phyloP scores from a whole-genome alignment of 2,329 filamentous ascomycete genomes.

The Claviceps sp. region DNA sequence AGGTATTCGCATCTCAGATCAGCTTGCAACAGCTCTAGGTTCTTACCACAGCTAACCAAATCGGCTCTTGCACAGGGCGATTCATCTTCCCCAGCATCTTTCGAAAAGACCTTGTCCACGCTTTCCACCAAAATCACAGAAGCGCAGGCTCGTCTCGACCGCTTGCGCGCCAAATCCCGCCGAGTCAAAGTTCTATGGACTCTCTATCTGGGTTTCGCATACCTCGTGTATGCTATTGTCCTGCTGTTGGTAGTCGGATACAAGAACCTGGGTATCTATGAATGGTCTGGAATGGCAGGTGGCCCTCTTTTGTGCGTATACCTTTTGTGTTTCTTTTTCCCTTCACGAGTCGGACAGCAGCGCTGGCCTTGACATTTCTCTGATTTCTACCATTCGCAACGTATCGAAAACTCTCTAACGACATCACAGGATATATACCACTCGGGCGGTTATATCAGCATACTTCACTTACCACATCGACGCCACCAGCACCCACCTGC shows the following conservation, averaged over 20 bases:
- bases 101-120: conserved; percentile 78
- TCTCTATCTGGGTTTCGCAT: conserved; percentile 80
- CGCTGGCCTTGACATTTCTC: neutral
- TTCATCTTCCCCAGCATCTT: conserved; percentile 73
- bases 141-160: conserved; percentile 60
- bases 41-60: neutral
- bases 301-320: conserved; percentile 59
- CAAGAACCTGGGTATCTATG: conserved; percentile 58
- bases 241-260: conserved; percentile 75
- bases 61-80: conserved; percentile 42
- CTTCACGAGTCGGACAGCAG: too few species aligned
- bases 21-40: neutral
- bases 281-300: conserved; percentile 67
- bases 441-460: conserved; percentile 50
- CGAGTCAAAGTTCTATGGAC: conserved; percentile 78
- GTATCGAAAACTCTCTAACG: neutral
- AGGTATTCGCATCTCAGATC: conserved; percentile 2
- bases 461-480: conserved; percentile 76
- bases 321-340: too few species aligned
- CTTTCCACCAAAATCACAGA: conserved; percentile 73
- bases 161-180: conserved; percentile 55
- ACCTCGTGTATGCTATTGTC: conserved; percentile 75
- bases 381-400: neutral
- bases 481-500: conserved; percentile 52
- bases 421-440: conserved; percentile 58